phyloP scores from a whole-genome alignment of 345 rosid species.

The Gossypium arboreum region DNA sequence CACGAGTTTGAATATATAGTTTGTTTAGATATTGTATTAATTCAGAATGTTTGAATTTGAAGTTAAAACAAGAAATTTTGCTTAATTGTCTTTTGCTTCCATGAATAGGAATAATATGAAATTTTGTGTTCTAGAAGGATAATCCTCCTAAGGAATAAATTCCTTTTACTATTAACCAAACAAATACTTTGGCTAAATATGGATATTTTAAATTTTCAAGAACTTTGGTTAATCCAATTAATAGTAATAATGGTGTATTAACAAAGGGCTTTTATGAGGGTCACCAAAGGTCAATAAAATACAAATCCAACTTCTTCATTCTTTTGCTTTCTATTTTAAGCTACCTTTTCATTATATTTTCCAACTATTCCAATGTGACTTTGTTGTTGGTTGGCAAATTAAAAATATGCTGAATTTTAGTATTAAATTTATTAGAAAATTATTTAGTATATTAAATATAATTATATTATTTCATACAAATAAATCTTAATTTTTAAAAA shows the following conservation, averaged over 20 bases:
- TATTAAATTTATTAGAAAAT: no score
- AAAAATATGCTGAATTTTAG: no score
- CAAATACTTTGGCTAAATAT: neutral
- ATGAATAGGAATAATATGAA: neutral
- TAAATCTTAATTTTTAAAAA: no score
- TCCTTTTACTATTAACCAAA: neutral
- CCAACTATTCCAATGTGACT: no score
- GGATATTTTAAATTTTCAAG: neutral
- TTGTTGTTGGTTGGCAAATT: no score
- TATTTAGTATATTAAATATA: no score
- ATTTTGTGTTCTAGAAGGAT: neutral
- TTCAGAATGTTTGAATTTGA: no score
- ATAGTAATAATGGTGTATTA: conserved; percentile 16
- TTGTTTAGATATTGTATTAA: no score
- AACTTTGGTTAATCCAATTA: conserved; percentile 22
- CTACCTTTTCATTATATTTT: neutral
- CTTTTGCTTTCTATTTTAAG: neutral
- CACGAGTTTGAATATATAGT: no score
- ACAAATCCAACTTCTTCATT: conserved; percentile 7
- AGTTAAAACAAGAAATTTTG: neutral
- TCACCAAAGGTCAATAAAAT: conserved; percentile 10
- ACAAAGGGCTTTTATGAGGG: conserved; percentile 21
- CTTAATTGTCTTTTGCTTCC: neutral
- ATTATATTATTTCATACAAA: no score
- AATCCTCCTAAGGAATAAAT: neutral